Evolutionary conservation across 441 rosid genomes (phyloP), one percentile per base, ranked within the genome.

Genomic region (Biscutella laevigata): DNA sequence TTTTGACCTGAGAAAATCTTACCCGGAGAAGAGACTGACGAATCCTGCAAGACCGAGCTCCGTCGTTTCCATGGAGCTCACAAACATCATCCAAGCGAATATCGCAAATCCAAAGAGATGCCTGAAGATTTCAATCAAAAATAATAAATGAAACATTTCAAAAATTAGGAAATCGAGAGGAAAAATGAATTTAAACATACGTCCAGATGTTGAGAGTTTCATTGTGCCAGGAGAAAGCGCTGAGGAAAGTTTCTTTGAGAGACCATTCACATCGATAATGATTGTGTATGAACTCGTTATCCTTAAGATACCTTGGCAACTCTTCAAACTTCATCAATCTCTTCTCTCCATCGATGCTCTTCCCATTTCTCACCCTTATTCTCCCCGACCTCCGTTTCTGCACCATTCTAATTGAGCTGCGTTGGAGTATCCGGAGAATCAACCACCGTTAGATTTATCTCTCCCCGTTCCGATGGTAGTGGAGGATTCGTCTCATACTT

Each of bases 171-270:
- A 37, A 9, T 1, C 0, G 15, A 1, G 9, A 5, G 9, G 4
- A 3, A 1, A 17, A 30, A 48, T 15, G n/a, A n/a, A n/a, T 14
- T 29, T 4, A 5, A 34, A 76, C 87, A 53, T 72, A 91, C 95
- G 96, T 88, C 98, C 96, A 88, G 49, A 91, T 75, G 49, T 91
- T 88, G 37, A 91, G 79, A 55, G 96, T 88, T 74, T 91, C 98
- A 68, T 91, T 91, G 76, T 88, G 98, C 90, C 79, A 79, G 0
- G 85, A 74, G 71, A 91, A 88, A 17, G 72, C 56, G 78, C 96
- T 81, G 54, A 81, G 67, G 46, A 88, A 35, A 6, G 85, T 74
- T 11, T 91, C 95, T 69, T 66, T 80, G 14, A 91, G 30, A 1
- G 98, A 84, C 98, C 98, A 88, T 35, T 88, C 98, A 64, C 96